Evolutionary conservation across 352 stramenopile species (phyloP), one percentile per base, ranked within the genome.

Genomic region (Phytophthora pseudosyringae): DNA sequence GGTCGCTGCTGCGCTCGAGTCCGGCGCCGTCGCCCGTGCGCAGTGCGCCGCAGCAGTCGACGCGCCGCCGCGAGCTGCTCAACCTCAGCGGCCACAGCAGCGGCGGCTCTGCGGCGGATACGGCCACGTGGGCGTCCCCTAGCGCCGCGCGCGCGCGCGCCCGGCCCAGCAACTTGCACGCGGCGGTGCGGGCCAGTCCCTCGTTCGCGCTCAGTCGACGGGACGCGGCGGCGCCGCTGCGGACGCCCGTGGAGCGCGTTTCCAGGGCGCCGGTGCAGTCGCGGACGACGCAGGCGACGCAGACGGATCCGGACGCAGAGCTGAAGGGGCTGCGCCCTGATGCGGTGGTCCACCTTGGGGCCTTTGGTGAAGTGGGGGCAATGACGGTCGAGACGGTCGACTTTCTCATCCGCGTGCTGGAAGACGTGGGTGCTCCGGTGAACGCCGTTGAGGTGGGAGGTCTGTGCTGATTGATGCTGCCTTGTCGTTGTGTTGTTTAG

Each of bases 371-470:
- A 5, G 69, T 94, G 29, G 26, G 53, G 12, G 43, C 44, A 9
- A 90, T 94, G 86, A 63, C 67, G n/a, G 60, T 75, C 7, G 81
- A 89, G 46, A 90, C 86, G 0, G 73, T 94, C 18, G 72, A 90
- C n/a, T 86, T 83, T 47, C 69, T 94, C 12, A 89, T 91, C 13
- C 56, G 73, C 31, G 69, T 86, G 44, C 69, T 94, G 9, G 78
- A 87, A 78, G 75, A 89, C 45, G 83, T 91, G 47, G 21, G 1
- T 21, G 5, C 25, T 55, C 18, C 4, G 18, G 10, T 45, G n/a
- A 11, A 28, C 4, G 15, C 29, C 28, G 16, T 54, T 21, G 11
- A 2, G 29, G 29, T 33, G 0, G 7, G 18, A n/a, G 45, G 35
- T 25, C 63, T 10, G 10, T 59, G 18, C 4, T 64, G 11, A 46